phyloP scores from a whole-genome alignment of 2,329 filamentous ascomycete species.

The Paraphoma chrysanthemicola region DNA sequence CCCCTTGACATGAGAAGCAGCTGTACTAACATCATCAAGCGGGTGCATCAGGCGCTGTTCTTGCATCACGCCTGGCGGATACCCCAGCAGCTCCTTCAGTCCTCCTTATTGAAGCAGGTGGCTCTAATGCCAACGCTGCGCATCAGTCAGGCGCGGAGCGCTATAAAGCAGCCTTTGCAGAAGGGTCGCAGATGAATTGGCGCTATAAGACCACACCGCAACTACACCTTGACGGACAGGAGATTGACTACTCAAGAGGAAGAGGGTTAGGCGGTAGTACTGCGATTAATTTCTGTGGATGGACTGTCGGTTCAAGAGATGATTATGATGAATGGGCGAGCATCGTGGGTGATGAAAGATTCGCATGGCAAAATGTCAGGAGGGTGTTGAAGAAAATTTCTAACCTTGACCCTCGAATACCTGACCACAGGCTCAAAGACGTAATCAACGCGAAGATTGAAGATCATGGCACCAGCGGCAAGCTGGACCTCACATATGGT shows the following conservation, averaged over 20 bases:
- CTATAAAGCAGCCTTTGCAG: slow-evolving; percentile 55
- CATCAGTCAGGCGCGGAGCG: slow-evolving; percentile 61
- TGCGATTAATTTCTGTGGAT: slow-evolving; percentile 56
- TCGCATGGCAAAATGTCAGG: slow-evolving; percentile 60
- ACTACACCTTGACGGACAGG: slow-evolving; percentile 42
- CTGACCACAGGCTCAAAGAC: slow-evolving; percentile 40
- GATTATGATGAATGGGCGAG: slow-evolving; percentile 68
- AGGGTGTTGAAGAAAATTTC: slow-evolving; percentile 60
- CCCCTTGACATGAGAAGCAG: no score
- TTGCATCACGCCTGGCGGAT: slow-evolving; percentile 59
- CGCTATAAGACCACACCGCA: slow-evolving; percentile 54
- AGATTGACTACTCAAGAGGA: slow-evolving; percentile 53
- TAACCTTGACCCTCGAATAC: slow-evolving; percentile 52
- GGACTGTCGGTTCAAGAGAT: slow-evolving; percentile 60
- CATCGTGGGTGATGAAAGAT: slow-evolving; percentile 60
- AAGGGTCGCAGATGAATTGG: slow-evolving; percentile 55
- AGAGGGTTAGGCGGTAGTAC: slow-evolving; percentile 57
- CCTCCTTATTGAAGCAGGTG: slow-evolving; percentile 66
- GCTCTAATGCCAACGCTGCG: slow-evolving; percentile 54
- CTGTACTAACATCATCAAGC: slow-evolving; percentile 39
- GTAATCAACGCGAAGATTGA: slow-evolving; percentile 52
- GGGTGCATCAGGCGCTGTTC: slow-evolving; percentile 62
- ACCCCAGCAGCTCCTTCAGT: slow-evolving; percentile 57
- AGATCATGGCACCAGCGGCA: slow-evolving; percentile 59
- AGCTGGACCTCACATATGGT: slow-evolving; percentile 58